Conservation (phyloP, 1,284 basidiomycete genomes). For the Ceratobasidium sp. region DNA sequence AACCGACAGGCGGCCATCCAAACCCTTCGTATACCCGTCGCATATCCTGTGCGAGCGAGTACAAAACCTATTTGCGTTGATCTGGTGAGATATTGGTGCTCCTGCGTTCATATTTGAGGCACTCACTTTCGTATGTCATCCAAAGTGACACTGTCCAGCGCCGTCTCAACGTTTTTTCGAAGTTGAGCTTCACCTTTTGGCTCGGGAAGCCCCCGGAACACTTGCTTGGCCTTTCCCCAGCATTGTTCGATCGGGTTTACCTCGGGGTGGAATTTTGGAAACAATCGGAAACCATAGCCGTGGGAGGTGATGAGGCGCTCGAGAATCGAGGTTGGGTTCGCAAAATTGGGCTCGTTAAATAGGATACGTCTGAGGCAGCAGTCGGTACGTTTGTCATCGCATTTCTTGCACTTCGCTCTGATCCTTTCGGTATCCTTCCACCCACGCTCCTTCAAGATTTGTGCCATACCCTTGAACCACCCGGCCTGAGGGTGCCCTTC, state of each 20-base stretch:
- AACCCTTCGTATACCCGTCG: too few species aligned
- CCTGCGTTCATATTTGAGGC: too few species aligned
- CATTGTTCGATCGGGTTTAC: conserved; percentile 47
- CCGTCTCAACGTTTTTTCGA: conserved; percentile 14
- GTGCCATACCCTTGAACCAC: conserved; percentile 35
- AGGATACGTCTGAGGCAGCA: conserved; percentile 45
- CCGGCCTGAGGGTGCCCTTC: conserved; percentile 51
- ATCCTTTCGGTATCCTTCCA: neutral
- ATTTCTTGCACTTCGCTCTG: conserved; percentile 30
- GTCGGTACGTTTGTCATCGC: conserved; percentile 4
- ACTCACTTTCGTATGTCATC: conserved; percentile 30
- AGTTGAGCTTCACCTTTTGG: conserved; percentile 13
- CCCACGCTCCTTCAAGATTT: conserved; percentile 25
- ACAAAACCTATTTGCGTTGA: too few species aligned
- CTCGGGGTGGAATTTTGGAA: conserved; percentile 47
- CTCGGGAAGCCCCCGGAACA: conserved; percentile 29
- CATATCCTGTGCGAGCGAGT: too few species aligned
- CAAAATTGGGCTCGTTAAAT: conserved; percentile 45
- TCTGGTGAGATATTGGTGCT: too few species aligned
- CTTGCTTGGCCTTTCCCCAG: conserved; percentile 45
- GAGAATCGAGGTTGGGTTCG: conserved; percentile 40
- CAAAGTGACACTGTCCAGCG: conserved; percentile 27
- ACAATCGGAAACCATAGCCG: conserved; percentile 38
- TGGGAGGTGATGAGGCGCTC: neutral
- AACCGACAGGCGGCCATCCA: too few species aligned